A percentile compares a stretch with the other conserved stretches of the same genome.
Conservation (phyloP, 768 basidiomycete species). For the Amanita exitialis region DNA sequence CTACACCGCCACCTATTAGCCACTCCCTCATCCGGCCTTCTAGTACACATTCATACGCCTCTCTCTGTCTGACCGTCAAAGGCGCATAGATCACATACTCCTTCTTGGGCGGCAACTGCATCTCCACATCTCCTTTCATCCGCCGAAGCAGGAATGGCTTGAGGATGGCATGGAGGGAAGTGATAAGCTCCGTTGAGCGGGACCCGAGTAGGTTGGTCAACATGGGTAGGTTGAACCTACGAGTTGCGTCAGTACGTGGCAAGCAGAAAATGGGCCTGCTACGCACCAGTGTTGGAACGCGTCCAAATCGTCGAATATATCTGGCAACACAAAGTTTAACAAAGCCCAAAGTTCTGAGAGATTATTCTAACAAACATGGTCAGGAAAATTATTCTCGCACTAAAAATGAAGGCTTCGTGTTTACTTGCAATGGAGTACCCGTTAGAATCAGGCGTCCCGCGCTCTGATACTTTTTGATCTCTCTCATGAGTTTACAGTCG, state of each 20-base stretch:
- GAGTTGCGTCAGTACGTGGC: neutral
- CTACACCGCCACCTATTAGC: constrained; percentile 29
- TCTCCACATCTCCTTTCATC: constrained; percentile 81
- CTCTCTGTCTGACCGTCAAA: constrained; percentile 71
- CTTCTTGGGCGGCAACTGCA: constrained; percentile 79
- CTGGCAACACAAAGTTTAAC: constrained; percentile 91
- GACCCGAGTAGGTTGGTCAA: constrained; percentile 47
- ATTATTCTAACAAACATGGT: constrained; percentile 71
- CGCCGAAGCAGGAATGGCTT: constrained; percentile 93
- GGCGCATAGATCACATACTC: constrained; percentile 94
- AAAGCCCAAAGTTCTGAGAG: constrained; percentile 91
- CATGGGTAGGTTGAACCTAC: constrained; percentile 67
- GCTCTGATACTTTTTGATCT: constrained; percentile 79
- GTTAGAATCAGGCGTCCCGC: constrained; percentile 91
- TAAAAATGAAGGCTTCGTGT: constrained; percentile 14
- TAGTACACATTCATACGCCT: constrained; percentile 75
- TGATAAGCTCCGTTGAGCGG: constrained; percentile 59
- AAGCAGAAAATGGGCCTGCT: neutral
- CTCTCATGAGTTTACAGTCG: constrained; percentile 80
- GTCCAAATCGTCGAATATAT: constrained; percentile 84
- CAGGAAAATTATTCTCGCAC: neutral
- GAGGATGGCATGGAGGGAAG: constrained; percentile 79
- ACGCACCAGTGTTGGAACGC: constrained; percentile 82
- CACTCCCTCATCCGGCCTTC: constrained; percentile 61
- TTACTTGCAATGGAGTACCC: constrained; percentile 90